These are phyloP conservation scores for Davidsoniella neocaledoniae DNA, from an alignment of 2,329 filamentous ascomycete genomes.

Conservation along the genomic window DNA sequence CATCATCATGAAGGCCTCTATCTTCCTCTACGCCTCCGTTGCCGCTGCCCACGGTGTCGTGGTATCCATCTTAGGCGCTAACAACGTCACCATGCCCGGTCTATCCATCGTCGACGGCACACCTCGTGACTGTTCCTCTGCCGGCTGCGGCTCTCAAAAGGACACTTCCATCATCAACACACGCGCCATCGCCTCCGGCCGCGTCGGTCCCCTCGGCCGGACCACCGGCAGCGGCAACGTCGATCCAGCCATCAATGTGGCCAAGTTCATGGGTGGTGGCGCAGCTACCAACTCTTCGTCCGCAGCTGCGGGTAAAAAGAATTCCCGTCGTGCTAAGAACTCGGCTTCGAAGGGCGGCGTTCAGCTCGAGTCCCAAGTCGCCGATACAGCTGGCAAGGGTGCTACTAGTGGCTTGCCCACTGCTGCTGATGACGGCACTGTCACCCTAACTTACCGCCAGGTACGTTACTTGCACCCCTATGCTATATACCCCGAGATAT, in stretches of 20 bases:
- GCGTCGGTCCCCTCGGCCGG: conserved; percentile 43
- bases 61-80: conserved; percentile 35
- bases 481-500: background rate
- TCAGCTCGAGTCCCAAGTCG: conserved; percentile 33
- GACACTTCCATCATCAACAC: conserved; percentile 41
- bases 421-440: conserved; percentile 38
- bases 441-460: conserved; percentile 46
- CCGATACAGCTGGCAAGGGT: conserved; percentile 36
- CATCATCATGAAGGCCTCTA: conserved; percentile 12
- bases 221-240: conserved; percentile 43
- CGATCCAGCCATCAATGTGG: conserved; percentile 37
- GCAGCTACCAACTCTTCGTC: conserved; percentile 23
- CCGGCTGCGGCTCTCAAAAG: conserved; percentile 42
- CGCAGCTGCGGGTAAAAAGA: conserved; percentile 26
- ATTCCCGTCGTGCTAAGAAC: conserved; percentile 21
- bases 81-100: conserved; percentile 45
- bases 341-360: conserved; percentile 23
- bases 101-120: conserved; percentile 43
- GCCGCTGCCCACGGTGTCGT: conserved; percentile 43
- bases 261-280: conserved; percentile 40
- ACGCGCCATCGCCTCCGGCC: conserved; percentile 35
- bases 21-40: conserved; percentile 28
- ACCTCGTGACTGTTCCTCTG: conserved; percentile 47
- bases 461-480: conserved; percentile 12
- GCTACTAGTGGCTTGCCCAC: conserved; percentile 41